Base-by-base conservation (phyloP, 805 yeast species). In the Saturnispora dispora region DNA sequence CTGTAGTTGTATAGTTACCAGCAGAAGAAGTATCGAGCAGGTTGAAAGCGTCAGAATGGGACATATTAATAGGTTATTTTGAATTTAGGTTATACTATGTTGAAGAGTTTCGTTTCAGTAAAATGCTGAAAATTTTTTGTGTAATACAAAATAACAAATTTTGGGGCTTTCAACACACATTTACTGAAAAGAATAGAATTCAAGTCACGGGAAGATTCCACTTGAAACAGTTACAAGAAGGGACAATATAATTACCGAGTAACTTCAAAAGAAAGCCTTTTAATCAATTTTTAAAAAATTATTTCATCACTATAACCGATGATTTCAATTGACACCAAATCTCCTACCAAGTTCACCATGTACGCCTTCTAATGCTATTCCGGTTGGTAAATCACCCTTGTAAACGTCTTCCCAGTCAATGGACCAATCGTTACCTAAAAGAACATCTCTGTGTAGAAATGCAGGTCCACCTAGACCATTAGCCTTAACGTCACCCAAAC, bases 391-490 rank as follows among this genome's bases (percentile, higher is more conserved):
- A 20, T 47, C 25, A 28, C 27, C 33, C 9, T 48, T 46, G 28
- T 90, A 90, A 20, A 91, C 76, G 61, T 93, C 98, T 61, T 93
- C 98, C 97, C 98, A 91, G 60, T 88, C 96, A 41, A 91, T 71
- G 15, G 79, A 67, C 20, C 82, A 68, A 53, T 93, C 98, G 61
- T 78, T 83, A 70, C 87, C 87, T 63, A 80, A 65, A 52, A 93
- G 73, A 49, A 93, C 85, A 62, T 90, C 96, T 54, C 74, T 76
- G 44, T 65, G 67, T 25, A 63, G 35, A 53, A 77, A 72, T 44
- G 75, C 70, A 6, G 79, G 59, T 6, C 81, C 84, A 13, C 88
- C 88, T 45, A 82, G 67, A 5, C 75, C 65, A 32, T 69, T 62
- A 6, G 96, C 96, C 55, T 74, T 80, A 66, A 81, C 82, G 53